Conservation (phyloP, 352 stramenopile genomes). For the Plasmopara muralis region DNA sequence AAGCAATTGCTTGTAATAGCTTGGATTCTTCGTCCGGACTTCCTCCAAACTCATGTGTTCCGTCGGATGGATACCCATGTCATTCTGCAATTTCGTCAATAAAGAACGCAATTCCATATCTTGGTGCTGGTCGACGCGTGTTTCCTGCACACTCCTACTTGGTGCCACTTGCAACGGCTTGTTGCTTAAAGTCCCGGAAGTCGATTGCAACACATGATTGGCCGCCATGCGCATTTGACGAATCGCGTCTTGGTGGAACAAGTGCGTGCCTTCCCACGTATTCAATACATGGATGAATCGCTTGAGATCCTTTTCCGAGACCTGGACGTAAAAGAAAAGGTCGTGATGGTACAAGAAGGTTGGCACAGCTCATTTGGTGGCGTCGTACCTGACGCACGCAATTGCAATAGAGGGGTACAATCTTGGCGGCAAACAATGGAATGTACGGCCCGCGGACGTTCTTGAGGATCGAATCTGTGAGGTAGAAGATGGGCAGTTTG, state of each 20-base stretch:
- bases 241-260: conserved; percentile 55
- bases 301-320: conserved; percentile 71
- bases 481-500: conserved; percentile 87
- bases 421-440: conserved; percentile 54
- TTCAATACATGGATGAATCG: conserved; percentile 83
- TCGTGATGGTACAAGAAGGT: background rate
- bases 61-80: conserved; percentile 82
- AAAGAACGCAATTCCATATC: conserved; percentile 77
- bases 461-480: conserved; percentile 88
- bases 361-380: background rate
- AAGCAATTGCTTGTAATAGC: conserved; percentile 78
- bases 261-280: conserved; percentile 63
- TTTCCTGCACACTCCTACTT: background rate
- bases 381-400: conserved; percentile 60
- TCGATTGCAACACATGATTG: conserved; percentile 43
- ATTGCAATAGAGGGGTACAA: conserved; percentile 82
- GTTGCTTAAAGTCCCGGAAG: background rate
- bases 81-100: conserved; percentile 80
- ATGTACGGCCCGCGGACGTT: conserved; percentile 77
- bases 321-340: conserved; percentile 20
- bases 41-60: conserved; percentile 83
- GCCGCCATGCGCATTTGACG: conserved; percentile 60
- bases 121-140: conserved; percentile 32
- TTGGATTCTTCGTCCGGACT: conserved; percentile 79
- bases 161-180: too few relatives aligned